phyloP scores from a whole-genome alignment of 352 stramenopile species.

The Thalassiosira mediterranea region DNA sequence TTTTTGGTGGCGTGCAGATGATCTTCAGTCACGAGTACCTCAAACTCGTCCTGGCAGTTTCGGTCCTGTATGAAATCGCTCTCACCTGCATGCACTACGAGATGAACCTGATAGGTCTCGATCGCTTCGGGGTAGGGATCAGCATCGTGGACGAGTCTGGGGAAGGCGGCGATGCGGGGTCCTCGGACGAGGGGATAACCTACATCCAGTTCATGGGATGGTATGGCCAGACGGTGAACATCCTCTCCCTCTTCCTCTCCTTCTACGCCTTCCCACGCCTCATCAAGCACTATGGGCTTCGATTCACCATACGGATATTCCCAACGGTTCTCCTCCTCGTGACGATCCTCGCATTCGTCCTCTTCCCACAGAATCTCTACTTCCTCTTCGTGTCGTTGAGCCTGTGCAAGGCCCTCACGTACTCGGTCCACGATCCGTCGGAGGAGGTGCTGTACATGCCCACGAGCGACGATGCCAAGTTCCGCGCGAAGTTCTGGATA shows the following conservation, averaged over 20 bases:
- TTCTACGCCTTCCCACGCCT: slow-evolving; percentile 82
- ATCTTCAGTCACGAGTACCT: slow-evolving; percentile 85
- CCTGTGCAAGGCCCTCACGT: slow-evolving; percentile 86
- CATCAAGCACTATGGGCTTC: slow-evolving; percentile 80
- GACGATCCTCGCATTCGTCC: slow-evolving; percentile 76
- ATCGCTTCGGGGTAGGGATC: slow-evolving; percentile 69
- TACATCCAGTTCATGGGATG: slow-evolving; percentile 85
- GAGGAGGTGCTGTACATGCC: slow-evolving; percentile 88
- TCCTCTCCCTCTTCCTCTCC: slow-evolving; percentile 82
- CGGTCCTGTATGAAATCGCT: slow-evolving; percentile 85
- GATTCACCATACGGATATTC: slow-evolving; percentile 84
- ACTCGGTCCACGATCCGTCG: slow-evolving; percentile 86
- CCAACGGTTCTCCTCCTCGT: slow-evolving; percentile 81
- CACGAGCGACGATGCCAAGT: slow-evolving; percentile 85
- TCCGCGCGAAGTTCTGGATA: slow-evolving; percentile 88
- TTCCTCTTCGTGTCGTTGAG: slow-evolving; percentile 84
- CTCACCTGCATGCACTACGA: slow-evolving; percentile 81
- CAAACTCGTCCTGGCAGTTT: slow-evolving; percentile 80
- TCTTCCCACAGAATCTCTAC: slow-evolving; percentile 71
- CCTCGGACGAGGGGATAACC: slow-evolving; percentile 37
- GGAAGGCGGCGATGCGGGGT: not conserved
- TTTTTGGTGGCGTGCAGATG: slow-evolving; percentile 70
- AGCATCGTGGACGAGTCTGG: slow-evolving; percentile 28
- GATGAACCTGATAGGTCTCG: slow-evolving; percentile 81
- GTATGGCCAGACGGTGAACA: slow-evolving; percentile 86